phyloP scores from a whole-genome alignment of 1,284 basidiomycete species.

The Ustanciosporium gigantosporum region DNA sequence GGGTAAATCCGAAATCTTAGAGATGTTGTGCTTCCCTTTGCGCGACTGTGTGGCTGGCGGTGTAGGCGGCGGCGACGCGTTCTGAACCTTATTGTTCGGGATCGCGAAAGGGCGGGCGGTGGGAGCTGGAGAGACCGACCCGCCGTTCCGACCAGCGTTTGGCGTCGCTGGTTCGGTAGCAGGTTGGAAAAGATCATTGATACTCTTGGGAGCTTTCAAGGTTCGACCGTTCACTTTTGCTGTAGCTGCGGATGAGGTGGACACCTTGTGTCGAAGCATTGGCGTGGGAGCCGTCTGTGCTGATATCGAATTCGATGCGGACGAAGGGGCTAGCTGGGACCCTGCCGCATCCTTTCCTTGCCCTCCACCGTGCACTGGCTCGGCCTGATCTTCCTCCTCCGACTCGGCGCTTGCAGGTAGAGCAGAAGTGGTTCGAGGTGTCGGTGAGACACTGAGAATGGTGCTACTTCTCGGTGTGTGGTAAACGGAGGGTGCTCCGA shows the following conservation, averaged over 20 bases:
- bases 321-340: neutral
- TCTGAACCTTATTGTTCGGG: no score
- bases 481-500: slow-evolving; percentile 37
- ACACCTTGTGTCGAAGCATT: no score
- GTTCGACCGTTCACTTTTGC: slow-evolving; percentile 2
- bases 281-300: slow-evolving; percentile 8
- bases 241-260: slow-evolving; percentile 3
- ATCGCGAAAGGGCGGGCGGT: no score
- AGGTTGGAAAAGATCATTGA: slow-evolving; percentile 34
- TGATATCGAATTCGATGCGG: neutral
- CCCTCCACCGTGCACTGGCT: no score
- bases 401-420: neutral
- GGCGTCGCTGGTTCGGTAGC: no score
- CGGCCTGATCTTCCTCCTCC: neutral
- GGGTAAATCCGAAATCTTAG: no score
- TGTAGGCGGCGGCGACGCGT: no score
- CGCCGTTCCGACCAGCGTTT: no score
- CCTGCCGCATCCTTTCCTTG: neutral
- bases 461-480: slow-evolving; percentile 48
- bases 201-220: slow-evolving; percentile 22
- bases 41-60: no score
- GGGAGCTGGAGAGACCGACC: no score
- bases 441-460: slow-evolving; percentile 30
- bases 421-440: slow-evolving; percentile 3
- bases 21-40: no score